These are phyloP conservation scores for Scutellaria baicalensis DNA, from an alignment of 257 asterid genomes.

Conservation along the genomic window DNA sequence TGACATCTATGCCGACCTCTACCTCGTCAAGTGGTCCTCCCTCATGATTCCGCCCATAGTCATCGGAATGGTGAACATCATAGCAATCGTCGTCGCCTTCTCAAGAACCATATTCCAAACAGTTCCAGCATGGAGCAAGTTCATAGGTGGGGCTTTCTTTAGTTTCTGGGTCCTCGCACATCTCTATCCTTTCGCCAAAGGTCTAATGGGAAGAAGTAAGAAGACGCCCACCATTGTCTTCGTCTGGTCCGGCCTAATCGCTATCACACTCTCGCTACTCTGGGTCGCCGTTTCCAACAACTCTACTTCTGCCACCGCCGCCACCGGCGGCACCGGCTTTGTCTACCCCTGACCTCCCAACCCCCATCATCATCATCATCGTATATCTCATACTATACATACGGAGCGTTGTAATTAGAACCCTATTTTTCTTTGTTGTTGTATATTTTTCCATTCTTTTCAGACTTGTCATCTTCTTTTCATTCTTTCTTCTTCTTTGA, in stretches of 20 bases:
- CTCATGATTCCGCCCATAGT: constrained; percentile 65
- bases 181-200: constrained; percentile 55
- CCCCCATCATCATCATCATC: background rate
- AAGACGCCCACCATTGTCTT: constrained; percentile 57
- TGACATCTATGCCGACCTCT: constrained; percentile 47
- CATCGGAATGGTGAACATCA: constrained; percentile 46
- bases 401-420: no score
- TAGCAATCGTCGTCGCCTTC: constrained; percentile 46
- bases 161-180: constrained; percentile 70
- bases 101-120: constrained; percentile 39
- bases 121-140: constrained; percentile 51
- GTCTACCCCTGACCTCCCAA: constrained; percentile 28
- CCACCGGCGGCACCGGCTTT: constrained; percentile 19
- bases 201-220: constrained; percentile 56
- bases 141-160: constrained; percentile 57
- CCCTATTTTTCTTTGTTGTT: no score
- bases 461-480: no score
- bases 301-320: background rate
- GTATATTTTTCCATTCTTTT: no score
- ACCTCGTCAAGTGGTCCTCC: constrained; percentile 56
- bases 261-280: constrained; percentile 48
- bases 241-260: constrained; percentile 62
- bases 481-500: no score
- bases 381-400: no score
- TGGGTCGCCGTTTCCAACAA: constrained; percentile 38